Evolutionary conservation across 2,329 filamentous ascomycete genomes (phyloP).

Genomic region (Curvularia sp.): DNA sequence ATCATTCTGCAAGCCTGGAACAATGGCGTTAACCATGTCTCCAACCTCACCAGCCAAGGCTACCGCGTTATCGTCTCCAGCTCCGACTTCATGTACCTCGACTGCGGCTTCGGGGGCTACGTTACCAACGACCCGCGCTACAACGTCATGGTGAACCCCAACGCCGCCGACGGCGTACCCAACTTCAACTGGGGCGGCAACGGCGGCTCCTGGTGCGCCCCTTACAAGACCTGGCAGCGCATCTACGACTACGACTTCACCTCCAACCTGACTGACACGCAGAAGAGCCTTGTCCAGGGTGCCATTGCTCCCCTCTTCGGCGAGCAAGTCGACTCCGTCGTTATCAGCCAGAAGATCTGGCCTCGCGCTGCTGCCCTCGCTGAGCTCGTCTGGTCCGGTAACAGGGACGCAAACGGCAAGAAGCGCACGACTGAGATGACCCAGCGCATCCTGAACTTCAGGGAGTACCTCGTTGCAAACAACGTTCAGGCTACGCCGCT

Average conservation of each 20-base stretch:
- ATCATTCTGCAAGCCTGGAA: conserved; percentile 65
- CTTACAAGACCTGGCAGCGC: conserved; percentile 67
- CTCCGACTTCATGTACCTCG: conserved; percentile 63
- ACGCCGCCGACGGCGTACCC: conserved; percentile 46
- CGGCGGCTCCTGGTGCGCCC: conserved; percentile 65
- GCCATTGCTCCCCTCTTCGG: conserved; percentile 61
- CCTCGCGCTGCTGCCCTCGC: conserved; percentile 64
- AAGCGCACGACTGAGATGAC: conserved; percentile 63
- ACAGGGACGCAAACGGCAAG: conserved; percentile 56
- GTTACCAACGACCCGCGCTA: conserved; percentile 64
- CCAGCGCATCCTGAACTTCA: conserved; percentile 65
- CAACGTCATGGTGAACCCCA: conserved; percentile 61
- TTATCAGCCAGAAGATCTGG: conserved; percentile 61
- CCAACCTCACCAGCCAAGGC: conserved; percentile 58
- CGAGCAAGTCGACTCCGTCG: conserved; percentile 63
- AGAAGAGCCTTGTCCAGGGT: conserved; percentile 61
- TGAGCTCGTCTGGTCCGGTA: conserved; percentile 64
- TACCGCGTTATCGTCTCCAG: conserved; percentile 65
- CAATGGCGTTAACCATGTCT: conserved; percentile 59
- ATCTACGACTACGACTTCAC: conserved; percentile 67
- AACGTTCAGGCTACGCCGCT: conserved; percentile 60
- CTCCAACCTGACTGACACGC: conserved; percentile 53
- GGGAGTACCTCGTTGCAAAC: conserved; percentile 65
- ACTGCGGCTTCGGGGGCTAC: conserved; percentile 63
- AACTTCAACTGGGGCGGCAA: conserved; percentile 63